A percentile compares a stretch with the other conserved stretches of the same genome.
These are phyloP conservation scores for Globisporangium sylvaticum DNA, from an alignment of 352 stramenopile genomes.

Conservation along the genomic window DNA sequence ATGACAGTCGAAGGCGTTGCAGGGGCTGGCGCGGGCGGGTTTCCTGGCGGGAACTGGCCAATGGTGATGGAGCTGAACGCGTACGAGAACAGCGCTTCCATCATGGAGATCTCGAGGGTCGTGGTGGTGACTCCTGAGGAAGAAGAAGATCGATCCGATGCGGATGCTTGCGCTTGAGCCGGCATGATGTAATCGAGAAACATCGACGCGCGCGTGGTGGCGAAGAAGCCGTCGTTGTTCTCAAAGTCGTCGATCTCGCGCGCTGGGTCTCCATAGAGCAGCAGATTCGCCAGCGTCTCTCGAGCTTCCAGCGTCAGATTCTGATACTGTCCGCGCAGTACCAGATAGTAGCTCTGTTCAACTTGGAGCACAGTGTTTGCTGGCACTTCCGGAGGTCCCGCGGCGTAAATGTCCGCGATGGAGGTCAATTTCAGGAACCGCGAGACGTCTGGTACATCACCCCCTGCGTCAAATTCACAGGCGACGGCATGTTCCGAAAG, in stretches of 20 bases:
- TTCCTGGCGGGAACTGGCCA: conserved; percentile 35
- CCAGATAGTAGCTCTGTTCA: conserved; percentile 37
- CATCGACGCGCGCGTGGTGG: conserved; percentile 22
- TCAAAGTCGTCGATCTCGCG: conserved; percentile 19
- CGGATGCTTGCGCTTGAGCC: background rate
- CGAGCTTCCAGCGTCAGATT: conserved; percentile 19
- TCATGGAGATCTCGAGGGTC: conserved; percentile 14
- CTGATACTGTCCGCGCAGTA: conserved; percentile 2
- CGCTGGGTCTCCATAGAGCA: conserved; percentile 41
- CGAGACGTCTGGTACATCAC: conserved; percentile 43
- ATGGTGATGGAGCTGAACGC: conserved; percentile 45
- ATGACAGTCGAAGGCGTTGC: conserved; percentile 17
- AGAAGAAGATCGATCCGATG: background rate
- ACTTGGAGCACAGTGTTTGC: conserved; percentile 34
- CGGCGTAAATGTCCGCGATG: conserved; percentile 20
- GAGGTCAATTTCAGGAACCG: conserved; percentile 34
- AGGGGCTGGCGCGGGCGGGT: conserved; percentile 25
- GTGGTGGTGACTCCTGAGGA: conserved; percentile 1
- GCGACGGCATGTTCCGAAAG: conserved; percentile 40
- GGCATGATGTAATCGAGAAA: conserved; percentile 44
- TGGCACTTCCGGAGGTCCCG: conserved; percentile 22
- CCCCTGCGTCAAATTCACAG: conserved; percentile 28
- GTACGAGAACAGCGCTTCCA: conserved; percentile 29
- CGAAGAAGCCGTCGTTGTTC: conserved; percentile 13
- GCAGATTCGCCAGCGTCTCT: conserved; percentile 33